A percentile compares a stretch with the other conserved stretches of the same genome.
phyloP scores from a whole-genome alignment of 139 green algal species.

The Closterium sp. region DNA sequence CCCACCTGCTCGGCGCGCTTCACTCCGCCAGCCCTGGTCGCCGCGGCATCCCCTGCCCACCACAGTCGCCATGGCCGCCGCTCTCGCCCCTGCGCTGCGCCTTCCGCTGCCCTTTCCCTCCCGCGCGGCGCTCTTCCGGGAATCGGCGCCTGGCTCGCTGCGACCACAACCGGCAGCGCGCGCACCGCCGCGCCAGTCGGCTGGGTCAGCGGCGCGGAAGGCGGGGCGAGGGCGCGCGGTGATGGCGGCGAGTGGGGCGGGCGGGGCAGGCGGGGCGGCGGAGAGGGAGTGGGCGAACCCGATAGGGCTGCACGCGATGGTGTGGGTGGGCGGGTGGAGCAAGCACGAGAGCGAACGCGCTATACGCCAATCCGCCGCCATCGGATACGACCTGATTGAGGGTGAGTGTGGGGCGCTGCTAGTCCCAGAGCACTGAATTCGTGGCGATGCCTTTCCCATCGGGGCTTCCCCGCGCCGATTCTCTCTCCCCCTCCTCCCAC shows the following conservation, averaged over 20 bases:
- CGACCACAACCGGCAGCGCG: neutral
- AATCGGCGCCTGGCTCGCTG: neutral
- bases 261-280: neutral
- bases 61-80: neutral
- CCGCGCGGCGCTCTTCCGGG: neutral
- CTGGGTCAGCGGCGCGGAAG: neutral
- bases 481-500: neutral
- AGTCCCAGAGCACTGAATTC: neutral
- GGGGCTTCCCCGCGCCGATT: too few relatives aligned
- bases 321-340: constrained; percentile 43
- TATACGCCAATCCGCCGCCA: neutral
- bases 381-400: constrained; percentile 46
- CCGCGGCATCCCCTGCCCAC: constrained; percentile 13
- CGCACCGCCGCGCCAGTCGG: neutral
- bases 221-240: neutral
- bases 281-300: constrained; percentile 3
- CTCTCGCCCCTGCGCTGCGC: neutral
- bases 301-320: constrained; percentile 54
- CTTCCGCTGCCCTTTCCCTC: neutral
- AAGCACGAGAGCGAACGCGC: neutral
- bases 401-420: constrained; percentile 5
- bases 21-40: too few relatives aligned
- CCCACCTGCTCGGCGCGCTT: too few relatives aligned
- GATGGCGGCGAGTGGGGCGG: neutral
- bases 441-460: too few relatives aligned